Evolutionary conservation across 2,329 filamentous ascomycete genomes (phyloP), one percentile per base, ranked within the genome.

Genomic region (Myriosclerotinia duriaeana): DNA sequence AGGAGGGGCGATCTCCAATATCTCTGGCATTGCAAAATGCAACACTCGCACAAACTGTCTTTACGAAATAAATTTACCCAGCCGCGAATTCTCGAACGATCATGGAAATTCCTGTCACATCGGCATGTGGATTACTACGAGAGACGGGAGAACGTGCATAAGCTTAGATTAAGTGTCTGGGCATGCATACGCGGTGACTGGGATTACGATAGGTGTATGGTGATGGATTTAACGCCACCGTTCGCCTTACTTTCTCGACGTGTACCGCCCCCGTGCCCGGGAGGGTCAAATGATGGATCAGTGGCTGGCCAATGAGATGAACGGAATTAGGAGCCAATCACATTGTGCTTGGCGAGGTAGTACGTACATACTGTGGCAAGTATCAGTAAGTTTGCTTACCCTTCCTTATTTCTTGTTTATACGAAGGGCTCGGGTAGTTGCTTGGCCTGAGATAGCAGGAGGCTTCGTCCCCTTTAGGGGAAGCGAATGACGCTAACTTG

Each of bases 81-180:
- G 30, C 26, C 26, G 11, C 48, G 2, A 34, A 44, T 58, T 44
- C 40, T 44, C 55, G 40, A 44, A 42, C 54, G 38, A 30, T 22
- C 11, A 44, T 44, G 22, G 38, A 44, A 58, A 30, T 34, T 26
- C 17, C 38, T 44, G 30, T 58, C 38, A n/a, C 55, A 30, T 34
- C 40, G 48, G 42, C 42, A 17, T 44, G 15, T 15, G 15, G 22
- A 52, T 17, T 26, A 52, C 22, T 26, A 26, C 38, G 44, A 58
- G 55, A 58, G 54, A 60, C 20, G 42, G 56, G 56, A 59, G 30
- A 11, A 60, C 11, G 50, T 60, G 58, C 58, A 61, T 17, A n/a
- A 36, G 30, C 14, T 42, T 61, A 61, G 34, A 50, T 50, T 61
- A 52, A 40, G 30, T 50, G 44, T 26, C 58, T 61, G 34, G 58